Evolutionary conservation across 768 basidiomycete genomes (phyloP), one percentile per base, ranked within the genome.

Genomic region (Cantharellus anzutake): DNA sequence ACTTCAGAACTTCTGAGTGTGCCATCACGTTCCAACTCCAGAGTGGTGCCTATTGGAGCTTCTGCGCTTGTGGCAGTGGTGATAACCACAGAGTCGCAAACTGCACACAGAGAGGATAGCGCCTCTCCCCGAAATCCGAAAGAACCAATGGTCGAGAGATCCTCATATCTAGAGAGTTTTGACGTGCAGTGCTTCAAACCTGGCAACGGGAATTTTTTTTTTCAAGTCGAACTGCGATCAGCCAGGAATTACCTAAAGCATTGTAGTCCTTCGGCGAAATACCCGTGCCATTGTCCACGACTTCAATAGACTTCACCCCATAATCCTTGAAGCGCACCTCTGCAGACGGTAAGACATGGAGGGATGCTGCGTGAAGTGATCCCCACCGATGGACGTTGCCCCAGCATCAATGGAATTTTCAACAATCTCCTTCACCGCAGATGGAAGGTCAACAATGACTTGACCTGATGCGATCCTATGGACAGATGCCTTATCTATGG

Each of bases 61-160:
- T 80, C 81, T 4, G 73, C 69, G 20, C 75, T 73, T 0, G 87
- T 91, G 2, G 86, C 77, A 0, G 94, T 97, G 1, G 77, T 76
- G 55, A 97, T 75, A 0, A 72, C 74, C 5, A 97, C 78, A 2
- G 73, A 70, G 59, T 86, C 82, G 56, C 81, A 78, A 0, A 96
- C 71, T 1, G 88, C 88, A 67, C 93, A 99, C 0, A 99, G 75
- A 2, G 94, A 92, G 4, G 91, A 90, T 0, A 99, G 74, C 0
- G 96, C 96, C 71, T 99, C 96, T 14, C 96, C 96, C 42, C 96
- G 79, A 67, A 98, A 99, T 0, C 94, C 94, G 68, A 97, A 96
- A 0, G 91, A 90, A 3, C 72, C 71, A 5, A 98, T 80, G 0
- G 76, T 72, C 2, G 78, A 72, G 2, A 97, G 78, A 67, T 91